Conservation (phyloP, 371 early-diverging fungal genomes). For the Mucor plumbeus region DNA sequence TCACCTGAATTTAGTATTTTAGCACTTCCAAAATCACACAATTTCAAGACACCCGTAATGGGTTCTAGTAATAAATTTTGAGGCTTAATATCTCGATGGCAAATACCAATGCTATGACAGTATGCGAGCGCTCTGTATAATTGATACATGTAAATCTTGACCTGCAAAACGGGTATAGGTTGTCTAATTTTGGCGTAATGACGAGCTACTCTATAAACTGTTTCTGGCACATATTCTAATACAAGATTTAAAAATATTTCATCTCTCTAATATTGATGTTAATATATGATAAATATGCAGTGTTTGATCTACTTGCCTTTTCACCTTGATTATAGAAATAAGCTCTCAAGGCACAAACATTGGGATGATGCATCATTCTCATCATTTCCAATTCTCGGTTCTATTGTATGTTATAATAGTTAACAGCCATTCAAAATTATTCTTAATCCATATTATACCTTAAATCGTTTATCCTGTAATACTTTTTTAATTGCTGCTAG, state of each 20-base stretch:
- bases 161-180: slow-evolving; percentile 86
- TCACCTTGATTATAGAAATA: slow-evolving; percentile 80
- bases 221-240: slow-evolving; percentile 85
- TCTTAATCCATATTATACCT: slow-evolving; percentile 54
- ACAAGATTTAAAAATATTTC: slow-evolving; percentile 85
- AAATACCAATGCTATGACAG: slow-evolving; percentile 92
- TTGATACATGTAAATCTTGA: slow-evolving; percentile 97
- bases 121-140: slow-evolving; percentile 94
- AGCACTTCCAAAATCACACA: slow-evolving; percentile 98
- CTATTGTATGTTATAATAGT: slow-evolving; percentile 30
- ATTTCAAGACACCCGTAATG: slow-evolving; percentile 84
- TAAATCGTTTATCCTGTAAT: slow-evolving; percentile 94
- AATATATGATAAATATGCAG: background rate
- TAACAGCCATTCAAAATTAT: background rate
- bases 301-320: slow-evolving; percentile 23
- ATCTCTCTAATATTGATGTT: slow-evolving; percentile 47
- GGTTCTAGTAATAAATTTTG: slow-evolving; percentile 97
- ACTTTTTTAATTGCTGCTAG: slow-evolving; percentile 94
- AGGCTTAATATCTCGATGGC: slow-evolving; percentile 97
- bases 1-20: slow-evolving; percentile 89
- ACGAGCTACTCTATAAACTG: slow-evolving; percentile 80
- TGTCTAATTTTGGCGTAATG: slow-evolving; percentile 85
- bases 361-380: slow-evolving; percentile 78
- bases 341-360: slow-evolving; percentile 75
- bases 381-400: slow-evolving; percentile 90